phyloP scores from a whole-genome alignment of 148 eudicot genomes.

The Mesembryanthemum crystallinum region DNA sequence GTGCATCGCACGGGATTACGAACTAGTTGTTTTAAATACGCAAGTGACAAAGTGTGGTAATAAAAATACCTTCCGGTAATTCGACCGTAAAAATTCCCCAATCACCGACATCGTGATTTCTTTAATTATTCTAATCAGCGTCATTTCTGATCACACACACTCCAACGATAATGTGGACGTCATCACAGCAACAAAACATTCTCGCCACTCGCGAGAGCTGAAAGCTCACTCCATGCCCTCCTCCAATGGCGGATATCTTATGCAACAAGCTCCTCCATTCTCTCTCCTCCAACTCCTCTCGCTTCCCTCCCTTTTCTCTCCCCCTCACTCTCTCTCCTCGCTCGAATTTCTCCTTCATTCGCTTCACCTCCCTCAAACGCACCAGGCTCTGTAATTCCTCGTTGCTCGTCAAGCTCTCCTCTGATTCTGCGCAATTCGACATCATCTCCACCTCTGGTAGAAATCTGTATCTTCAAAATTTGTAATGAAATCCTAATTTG shows the following conservation, averaged over 20 bases:
- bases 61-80: too few relatives aligned
- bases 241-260: constrained; percentile 38
- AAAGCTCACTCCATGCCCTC: neutral
- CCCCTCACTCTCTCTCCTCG: constrained; percentile 17
- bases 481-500: neutral
- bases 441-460: constrained; percentile 37
- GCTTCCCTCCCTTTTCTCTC: constrained; percentile 1
- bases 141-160: neutral
- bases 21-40: too few relatives aligned
- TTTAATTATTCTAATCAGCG: too few relatives aligned
- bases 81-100: too few relatives aligned
- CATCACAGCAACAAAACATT: neutral
- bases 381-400: constrained; percentile 8
- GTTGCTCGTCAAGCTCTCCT: constrained; percentile 9
- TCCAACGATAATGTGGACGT: neutral
- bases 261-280: constrained; percentile 17
- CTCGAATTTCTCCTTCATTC: constrained; percentile 2
- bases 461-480: neutral
- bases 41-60: too few relatives aligned
- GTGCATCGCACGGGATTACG: too few relatives aligned
- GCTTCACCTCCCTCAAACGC: constrained; percentile 20
- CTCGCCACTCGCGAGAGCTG: constrained; percentile 16
- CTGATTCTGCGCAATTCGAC: constrained; percentile 13
- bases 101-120: too few relatives aligned
- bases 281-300: neutral